phyloP scores from a whole-genome alignment of 2,329 filamentous ascomycete species.

The Talaromyces sp. region DNA sequence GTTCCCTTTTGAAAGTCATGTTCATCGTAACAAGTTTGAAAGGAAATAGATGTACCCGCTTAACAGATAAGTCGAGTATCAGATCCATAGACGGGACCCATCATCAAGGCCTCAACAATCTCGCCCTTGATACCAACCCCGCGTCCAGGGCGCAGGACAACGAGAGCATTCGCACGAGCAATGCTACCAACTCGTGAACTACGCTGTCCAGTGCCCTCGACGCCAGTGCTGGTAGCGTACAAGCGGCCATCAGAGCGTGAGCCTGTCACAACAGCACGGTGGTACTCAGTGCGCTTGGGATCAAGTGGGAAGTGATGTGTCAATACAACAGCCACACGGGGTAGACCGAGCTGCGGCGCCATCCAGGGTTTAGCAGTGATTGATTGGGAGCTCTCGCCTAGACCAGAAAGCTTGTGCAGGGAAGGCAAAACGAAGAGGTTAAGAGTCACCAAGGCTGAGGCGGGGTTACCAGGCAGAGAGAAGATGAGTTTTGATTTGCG shows the following conservation, averaged over 20 bases:
- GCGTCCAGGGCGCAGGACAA: constrained; percentile 58
- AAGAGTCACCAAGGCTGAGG: constrained; percentile 88
- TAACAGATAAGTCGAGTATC: constrained; percentile 24
- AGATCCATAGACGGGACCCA: constrained; percentile 57
- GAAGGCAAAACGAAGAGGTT: constrained; percentile 92
- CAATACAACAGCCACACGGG: constrained; percentile 70
- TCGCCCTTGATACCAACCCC: constrained; percentile 69
- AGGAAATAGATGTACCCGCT: not conserved
- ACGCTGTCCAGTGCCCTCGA: constrained; percentile 63
- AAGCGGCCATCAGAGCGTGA: constrained; percentile 66
- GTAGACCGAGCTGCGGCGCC: constrained; percentile 65
- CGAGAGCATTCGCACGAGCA: constrained; percentile 81
- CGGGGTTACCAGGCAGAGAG: constrained; percentile 90
- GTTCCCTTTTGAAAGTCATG: constrained; percentile 13
- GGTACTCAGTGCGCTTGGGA: constrained; percentile 79
- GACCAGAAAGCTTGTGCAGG: constrained; percentile 74
- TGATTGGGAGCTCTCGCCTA: constrained; percentile 41
- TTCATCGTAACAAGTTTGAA: constrained; percentile 2
- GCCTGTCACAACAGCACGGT: constrained; percentile 74
- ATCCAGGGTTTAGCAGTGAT: constrained; percentile 42
- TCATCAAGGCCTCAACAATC: constrained; percentile 76
- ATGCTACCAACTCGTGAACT: constrained; percentile 90
- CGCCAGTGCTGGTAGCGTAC: constrained; percentile 79
- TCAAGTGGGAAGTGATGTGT: constrained; percentile 76
- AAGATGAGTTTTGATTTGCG: constrained; percentile 75